Evolutionary conservation across 306 rosid species (phyloP).

Genomic region (Pterocarpus santalinus): DNA sequence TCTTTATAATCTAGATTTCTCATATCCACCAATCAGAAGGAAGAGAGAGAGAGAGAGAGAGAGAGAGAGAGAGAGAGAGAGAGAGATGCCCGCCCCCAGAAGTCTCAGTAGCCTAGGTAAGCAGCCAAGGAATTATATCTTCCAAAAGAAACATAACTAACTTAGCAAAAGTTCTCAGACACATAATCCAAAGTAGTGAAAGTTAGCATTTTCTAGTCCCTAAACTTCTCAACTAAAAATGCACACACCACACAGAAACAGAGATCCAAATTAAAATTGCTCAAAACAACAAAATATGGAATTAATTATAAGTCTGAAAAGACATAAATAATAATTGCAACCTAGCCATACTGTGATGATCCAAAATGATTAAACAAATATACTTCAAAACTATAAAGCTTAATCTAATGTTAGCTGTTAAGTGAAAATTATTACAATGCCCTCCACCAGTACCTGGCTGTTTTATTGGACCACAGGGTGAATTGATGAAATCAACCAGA

Average conservation of each 20-base stretch:
- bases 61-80: too few relatives aligned
- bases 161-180: background rate
- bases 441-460: constrained; percentile 64
- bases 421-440: constrained; percentile 6
- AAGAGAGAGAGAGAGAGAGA: too few relatives aligned
- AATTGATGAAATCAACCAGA: constrained; percentile 85
- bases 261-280: constrained; percentile 11
- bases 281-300: constrained; percentile 22
- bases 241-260: background rate
- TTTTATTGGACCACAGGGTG: constrained; percentile 73
- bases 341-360: background rate
- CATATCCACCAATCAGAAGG: constrained; percentile 16
- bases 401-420: background rate
- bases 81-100: too few relatives aligned
- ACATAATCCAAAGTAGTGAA: background rate
- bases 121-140: background rate
- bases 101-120: constrained; percentile 5
- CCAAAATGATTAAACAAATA: constrained; percentile 32
- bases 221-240: constrained; percentile 11
- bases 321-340: constrained; percentile 22
- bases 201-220: background rate
- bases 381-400: constrained; percentile 19
- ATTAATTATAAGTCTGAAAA: constrained; percentile 20
- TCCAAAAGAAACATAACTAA: constrained; percentile 19
- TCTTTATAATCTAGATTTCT: constrained; percentile 7